A percentile compares a stretch with the other conserved stretches of the same genome.
Conservation (phyloP, 768 basidiomycete species). For the Leucocoprinus leucothites region DNA sequence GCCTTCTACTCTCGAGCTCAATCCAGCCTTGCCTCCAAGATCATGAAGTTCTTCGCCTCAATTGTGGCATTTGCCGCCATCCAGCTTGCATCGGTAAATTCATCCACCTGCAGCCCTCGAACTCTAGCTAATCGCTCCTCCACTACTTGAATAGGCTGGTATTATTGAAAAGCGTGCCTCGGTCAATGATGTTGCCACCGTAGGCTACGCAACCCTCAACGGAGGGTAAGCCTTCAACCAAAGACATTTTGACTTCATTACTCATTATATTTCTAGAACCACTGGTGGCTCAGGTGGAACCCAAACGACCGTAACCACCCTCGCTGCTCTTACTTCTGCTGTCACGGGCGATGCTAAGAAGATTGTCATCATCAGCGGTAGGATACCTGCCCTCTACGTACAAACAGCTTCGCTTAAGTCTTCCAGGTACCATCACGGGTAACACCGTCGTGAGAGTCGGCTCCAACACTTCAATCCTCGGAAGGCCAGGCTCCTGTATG, state of each 20-base stretch:
- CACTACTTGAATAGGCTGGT: neutral
- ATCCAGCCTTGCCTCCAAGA: neutral
- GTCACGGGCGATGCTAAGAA: conserved; percentile 38
- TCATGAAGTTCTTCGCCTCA: conserved; percentile 33
- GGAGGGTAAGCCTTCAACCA: conserved; percentile 27
- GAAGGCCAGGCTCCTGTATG: conserved; percentile 36
- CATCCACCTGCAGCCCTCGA: neutral
- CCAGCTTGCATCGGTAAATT: conserved; percentile 25
- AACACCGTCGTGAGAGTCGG: conserved; percentile 39
- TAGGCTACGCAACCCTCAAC: conserved; percentile 38
- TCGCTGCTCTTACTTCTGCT: conserved; percentile 38
- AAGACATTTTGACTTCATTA: neutral
- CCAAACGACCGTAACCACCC: conserved; percentile 39
- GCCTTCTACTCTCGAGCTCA: conserved; percentile 1
- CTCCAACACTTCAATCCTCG: conserved; percentile 41
- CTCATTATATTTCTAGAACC: conserved; percentile 26
- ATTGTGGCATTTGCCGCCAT: conserved; percentile 28
- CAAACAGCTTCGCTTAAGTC: neutral
- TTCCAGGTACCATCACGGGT: conserved; percentile 40
- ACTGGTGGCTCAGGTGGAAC: conserved; percentile 42
- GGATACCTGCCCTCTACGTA: neutral
- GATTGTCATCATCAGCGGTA: conserved; percentile 42
- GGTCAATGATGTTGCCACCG: conserved; percentile 30
- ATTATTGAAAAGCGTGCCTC: conserved; percentile 30
- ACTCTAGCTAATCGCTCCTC: neutral